Evolutionary conservation across 805 yeast species (phyloP).

Genomic region (Lipomyces lipofer): DNA sequence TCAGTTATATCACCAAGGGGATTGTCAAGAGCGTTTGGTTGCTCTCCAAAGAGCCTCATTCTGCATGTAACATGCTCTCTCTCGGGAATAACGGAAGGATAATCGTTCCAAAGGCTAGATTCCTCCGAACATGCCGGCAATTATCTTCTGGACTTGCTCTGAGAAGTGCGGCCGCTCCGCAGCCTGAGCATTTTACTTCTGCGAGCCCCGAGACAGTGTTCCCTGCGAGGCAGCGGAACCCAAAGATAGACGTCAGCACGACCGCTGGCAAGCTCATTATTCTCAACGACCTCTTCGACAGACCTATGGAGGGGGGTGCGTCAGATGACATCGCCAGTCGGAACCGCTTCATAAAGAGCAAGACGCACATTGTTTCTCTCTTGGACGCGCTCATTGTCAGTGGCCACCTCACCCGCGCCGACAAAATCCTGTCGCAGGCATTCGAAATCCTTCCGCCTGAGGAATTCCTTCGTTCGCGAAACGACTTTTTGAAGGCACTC

Average conservation of each 20-base stretch:
- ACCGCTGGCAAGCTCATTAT: constrained; percentile 22
- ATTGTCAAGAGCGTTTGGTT: no score
- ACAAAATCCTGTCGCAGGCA: constrained; percentile 18
- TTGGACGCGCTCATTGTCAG: constrained; percentile 29
- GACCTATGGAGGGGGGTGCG: background rate
- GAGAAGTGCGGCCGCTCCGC: no score
- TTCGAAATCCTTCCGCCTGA: constrained; percentile 12
- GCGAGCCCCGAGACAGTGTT: no score
- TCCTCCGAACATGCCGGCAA: no score
- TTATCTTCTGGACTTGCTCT: no score
- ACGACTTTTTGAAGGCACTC: constrained; percentile 21
- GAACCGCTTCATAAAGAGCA: constrained; percentile 9
- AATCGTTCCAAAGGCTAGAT: no score
- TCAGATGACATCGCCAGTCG: constrained; percentile 6
- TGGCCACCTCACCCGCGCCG: constrained; percentile 31
- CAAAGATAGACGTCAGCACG: background rate
- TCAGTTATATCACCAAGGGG: no score
- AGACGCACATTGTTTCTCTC: constrained; percentile 24
- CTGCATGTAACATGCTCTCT: no score
- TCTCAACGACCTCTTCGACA: constrained; percentile 6
- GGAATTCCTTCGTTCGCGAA: constrained; percentile 19
- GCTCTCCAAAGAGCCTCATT: no score
- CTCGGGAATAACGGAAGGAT: no score
- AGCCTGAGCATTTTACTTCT: no score
- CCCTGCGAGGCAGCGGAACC: background rate